These are phyloP conservation scores for Daldinia sp. DNA, from an alignment of 2,329 filamentous ascomycete genomes.

Conservation along the genomic window DNA sequence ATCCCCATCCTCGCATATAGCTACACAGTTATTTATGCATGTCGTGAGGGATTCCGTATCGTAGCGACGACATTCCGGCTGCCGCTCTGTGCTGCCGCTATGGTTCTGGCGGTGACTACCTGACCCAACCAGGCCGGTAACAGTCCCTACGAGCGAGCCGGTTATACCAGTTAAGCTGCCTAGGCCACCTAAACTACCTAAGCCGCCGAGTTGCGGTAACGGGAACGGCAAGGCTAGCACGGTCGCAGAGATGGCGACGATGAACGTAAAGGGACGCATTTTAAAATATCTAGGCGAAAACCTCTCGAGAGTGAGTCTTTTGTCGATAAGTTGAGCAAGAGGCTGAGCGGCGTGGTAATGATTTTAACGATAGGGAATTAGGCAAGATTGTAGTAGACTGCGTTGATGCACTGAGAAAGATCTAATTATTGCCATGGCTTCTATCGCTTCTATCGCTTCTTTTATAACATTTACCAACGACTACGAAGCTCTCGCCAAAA, in stretches of 20 bases:
- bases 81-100: not conserved
- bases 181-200: too few species aligned
- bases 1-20: slow-evolving; percentile 14
- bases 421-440: not conserved
- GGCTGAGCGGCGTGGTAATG: not conserved
- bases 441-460: not conserved
- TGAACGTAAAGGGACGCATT: slow-evolving; percentile 38
- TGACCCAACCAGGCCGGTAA: slow-evolving; percentile 26
- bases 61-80: slow-evolving; percentile 3
- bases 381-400: slow-evolving; percentile 2
- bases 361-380: not conserved
- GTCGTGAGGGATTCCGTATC: slow-evolving; percentile 12
- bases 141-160: slow-evolving; percentile 17
- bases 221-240: slow-evolving; percentile 15
- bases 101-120: not conserved
- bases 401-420: not conserved
- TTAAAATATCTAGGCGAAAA: slow-evolving; percentile 7
- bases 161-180: slow-evolving; percentile 15
- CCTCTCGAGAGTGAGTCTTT: not conserved
- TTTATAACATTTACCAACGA: slow-evolving; percentile 6
- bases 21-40: slow-evolving; percentile 32
- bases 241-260: slow-evolving; percentile 28
- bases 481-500: not conserved
- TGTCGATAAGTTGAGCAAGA: not conserved
- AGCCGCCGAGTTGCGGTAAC: not conserved